Evolutionary conservation across 73 alveolate genomes (phyloP).

Genomic region (Tetrahymena malaccensis): DNA sequence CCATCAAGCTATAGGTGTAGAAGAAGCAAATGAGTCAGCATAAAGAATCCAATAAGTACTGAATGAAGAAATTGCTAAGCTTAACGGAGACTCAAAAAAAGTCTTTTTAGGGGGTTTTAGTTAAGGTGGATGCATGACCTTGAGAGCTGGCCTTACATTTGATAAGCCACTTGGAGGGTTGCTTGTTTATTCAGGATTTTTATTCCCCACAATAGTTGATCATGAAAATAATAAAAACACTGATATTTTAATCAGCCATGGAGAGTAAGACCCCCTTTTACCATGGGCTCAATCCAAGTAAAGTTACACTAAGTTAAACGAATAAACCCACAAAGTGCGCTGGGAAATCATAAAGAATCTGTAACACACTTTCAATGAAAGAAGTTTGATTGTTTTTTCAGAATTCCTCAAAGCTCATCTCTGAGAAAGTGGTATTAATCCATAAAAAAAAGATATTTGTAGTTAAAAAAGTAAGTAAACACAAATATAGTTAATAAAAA

Average conservation of each 20-base stretch:
- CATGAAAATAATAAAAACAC: neutral
- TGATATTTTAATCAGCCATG: neutral
- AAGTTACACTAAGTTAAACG: neutral
- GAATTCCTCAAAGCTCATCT: neutral
- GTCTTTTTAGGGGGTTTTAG: conserved; percentile 29
- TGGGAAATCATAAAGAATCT: neutral
- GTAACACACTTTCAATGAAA: neutral
- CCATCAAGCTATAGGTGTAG: neutral
- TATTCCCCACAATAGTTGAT: neutral
- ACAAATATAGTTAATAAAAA: no score
- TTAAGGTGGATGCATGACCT: conserved; percentile 29
- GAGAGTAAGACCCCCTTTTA: neutral
- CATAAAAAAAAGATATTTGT: no score
- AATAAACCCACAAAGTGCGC: neutral
- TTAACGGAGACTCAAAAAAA: neutral
- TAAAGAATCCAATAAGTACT: neutral
- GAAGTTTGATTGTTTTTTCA: neutral
- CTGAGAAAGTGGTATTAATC: neutral
- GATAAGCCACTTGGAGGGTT: conserved; percentile 1
- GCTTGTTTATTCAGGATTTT: neutral
- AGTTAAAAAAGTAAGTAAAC: no score
- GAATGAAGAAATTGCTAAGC: neutral
- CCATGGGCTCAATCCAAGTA: neutral
- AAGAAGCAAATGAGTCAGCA: conserved; percentile 3
- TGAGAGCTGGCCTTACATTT: conserved; percentile 3